Evolutionary conservation across 352 stramenopile species (phyloP).

Genomic region (Pythium guiyangense): DNA sequence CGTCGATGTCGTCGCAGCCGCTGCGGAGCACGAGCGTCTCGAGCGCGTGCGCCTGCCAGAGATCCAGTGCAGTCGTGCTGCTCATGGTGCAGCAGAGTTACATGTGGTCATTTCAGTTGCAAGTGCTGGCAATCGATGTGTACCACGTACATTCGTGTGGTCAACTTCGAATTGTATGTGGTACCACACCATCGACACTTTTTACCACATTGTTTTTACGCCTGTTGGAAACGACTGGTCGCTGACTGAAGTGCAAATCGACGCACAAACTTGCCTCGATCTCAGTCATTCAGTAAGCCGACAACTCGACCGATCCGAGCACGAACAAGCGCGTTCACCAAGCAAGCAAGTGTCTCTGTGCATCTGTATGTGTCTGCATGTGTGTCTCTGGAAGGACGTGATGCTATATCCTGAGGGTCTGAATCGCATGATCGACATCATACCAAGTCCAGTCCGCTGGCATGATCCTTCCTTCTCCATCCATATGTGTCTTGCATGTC

Average conservation of each 20-base stretch:
- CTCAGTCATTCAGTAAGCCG: not conserved
- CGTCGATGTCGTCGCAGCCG: slow-evolving; percentile 58
- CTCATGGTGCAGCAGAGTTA: not conserved
- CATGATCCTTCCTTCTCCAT: slow-evolving; percentile 58
- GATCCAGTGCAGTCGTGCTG: slow-evolving; percentile 34
- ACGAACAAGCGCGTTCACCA: not conserved
- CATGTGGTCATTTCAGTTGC: not conserved
- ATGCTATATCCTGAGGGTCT: slow-evolving; percentile 86
- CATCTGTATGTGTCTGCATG: not conserved
- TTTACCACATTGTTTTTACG: too few relatives aligned
- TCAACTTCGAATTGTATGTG: too few relatives aligned
- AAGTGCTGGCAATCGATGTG: too few relatives aligned
- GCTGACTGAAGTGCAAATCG: too few relatives aligned
- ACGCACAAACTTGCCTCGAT: too few relatives aligned
- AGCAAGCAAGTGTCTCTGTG: not conserved
- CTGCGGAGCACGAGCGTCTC: slow-evolving; percentile 28
- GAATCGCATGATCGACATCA: slow-evolving; percentile 74
- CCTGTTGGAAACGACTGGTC: too few relatives aligned
- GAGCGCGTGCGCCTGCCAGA: slow-evolving; percentile 26
- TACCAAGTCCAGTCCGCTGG: slow-evolving; percentile 82
- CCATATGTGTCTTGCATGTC: slow-evolving; percentile 5
- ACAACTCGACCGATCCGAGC: too few relatives aligned
- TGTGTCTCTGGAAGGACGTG: slow-evolving; percentile 38
- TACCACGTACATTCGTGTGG: too few relatives aligned
- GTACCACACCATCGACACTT: too few relatives aligned